Evolutionary conservation across 2,329 filamentous ascomycete genomes (phyloP), one percentile per base, ranked within the genome.

Genomic region (Aspergillus terreus): DNA sequence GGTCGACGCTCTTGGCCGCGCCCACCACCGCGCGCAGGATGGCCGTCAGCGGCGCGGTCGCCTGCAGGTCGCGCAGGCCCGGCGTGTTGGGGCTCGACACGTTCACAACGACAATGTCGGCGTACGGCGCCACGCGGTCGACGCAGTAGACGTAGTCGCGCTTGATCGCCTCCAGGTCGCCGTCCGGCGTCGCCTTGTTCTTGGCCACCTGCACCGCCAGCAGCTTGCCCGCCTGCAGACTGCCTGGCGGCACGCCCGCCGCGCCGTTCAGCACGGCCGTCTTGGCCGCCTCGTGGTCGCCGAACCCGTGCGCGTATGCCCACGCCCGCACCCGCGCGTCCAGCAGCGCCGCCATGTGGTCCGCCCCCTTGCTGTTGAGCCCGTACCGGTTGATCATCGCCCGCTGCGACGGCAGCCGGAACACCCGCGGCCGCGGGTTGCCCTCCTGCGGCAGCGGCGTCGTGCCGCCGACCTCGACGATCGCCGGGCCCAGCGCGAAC

Each of bases 11-110:
- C 59, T 82, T 76, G 1, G 91, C 91, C 50, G 92, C 88, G 14
- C 83, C 78, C 1, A 97, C 92, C 0, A 97, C 92, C 1, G 89
- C 88, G 9, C 79, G 82, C 38, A 99, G 76, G 44, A 99, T 86
- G 40, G 82, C 78, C 2, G 90, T 92, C 51, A 99, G 75, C 1
- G 92, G 92, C 58, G 88, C 90, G 0, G 86, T 82, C 2, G 88
- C 88, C 73, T 99, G 94, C 35, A 99, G 77, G 50, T 90, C 87
- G 21, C 94, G 84, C 45, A 97, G 80, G 0, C 94, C 92, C 0
- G 92, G 92, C 0, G 92, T 97, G 74, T 99, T 99, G 21, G 94
- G 94, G 62, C 89, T 95, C 65, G 91, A 96, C 46, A 99, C 94
- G 64, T 99, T 99, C 65, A 99, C 94, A 6, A 97, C 92, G n/a